phyloP scores from a whole-genome alignment of 2,329 filamentous ascomycete genomes.

The Podosphaera aphanis region DNA sequence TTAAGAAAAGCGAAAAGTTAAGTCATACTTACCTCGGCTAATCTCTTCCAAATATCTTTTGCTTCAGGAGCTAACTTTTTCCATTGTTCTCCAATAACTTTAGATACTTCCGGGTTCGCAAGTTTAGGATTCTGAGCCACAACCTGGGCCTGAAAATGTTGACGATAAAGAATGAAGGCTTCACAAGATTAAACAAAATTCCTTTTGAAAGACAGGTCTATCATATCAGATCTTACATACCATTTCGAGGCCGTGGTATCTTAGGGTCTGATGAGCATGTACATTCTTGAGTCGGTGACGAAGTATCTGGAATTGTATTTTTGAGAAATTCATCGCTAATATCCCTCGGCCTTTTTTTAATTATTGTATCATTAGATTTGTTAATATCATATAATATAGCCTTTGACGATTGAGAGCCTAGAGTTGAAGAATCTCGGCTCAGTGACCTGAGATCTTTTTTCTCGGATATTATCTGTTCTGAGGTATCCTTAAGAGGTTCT shows the following conservation, averaged over 20 bases:
- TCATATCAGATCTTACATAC: slow-evolving; percentile 23
- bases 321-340: too few relatives aligned
- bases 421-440: slow-evolving; percentile 3
- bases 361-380: slow-evolving; percentile 7
- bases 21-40: slow-evolving; percentile 45
- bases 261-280: slow-evolving; percentile 49
- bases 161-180: slow-evolving; percentile 96
- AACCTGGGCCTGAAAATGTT: slow-evolving; percentile 69
- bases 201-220: background rate
- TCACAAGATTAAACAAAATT: slow-evolving; percentile 13
- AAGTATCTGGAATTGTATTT: slow-evolving; percentile 1
- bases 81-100: slow-evolving; percentile 38
- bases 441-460: slow-evolving; percentile 10
- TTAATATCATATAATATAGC: slow-evolving; percentile 14
- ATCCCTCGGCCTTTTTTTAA: too few relatives aligned
- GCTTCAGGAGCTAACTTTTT: slow-evolving; percentile 46
- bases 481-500: slow-evolving; percentile 11
- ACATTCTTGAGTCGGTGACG: slow-evolving; percentile 27
- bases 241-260: slow-evolving; percentile 47
- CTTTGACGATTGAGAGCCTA: background rate
- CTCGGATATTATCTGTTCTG: slow-evolving; percentile 8
- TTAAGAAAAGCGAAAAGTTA: background rate
- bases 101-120: slow-evolving; percentile 16
- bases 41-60: slow-evolving; percentile 67
- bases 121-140: slow-evolving; percentile 67